phyloP scores from a whole-genome alignment of 352 stramenopile genomes.

The Globisporangium solare region DNA sequence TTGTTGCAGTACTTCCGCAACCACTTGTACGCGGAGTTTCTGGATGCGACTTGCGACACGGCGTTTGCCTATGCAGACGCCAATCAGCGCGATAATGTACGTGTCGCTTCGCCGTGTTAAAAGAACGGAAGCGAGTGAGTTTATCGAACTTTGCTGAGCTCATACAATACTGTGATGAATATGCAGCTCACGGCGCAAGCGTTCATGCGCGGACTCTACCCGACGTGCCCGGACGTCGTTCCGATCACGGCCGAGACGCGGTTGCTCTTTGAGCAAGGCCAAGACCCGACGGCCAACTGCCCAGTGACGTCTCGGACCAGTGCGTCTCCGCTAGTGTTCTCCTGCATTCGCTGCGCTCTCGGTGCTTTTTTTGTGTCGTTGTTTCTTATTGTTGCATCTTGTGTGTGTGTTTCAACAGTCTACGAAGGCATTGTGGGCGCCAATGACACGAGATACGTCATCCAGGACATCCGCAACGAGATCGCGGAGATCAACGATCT shows the following conservation, averaged over 20 bases:
- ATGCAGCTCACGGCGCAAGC: constrained; percentile 53
- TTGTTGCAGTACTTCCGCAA: constrained; percentile 56
- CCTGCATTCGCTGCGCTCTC: background rate
- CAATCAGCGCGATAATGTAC: constrained; percentile 73
- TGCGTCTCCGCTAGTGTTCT: constrained; percentile 13
- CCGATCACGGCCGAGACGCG: constrained; percentile 52
- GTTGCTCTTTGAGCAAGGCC: constrained; percentile 70
- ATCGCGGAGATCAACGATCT: constrained; percentile 57
- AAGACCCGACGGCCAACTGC: constrained; percentile 60
- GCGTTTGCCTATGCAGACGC: constrained; percentile 67
- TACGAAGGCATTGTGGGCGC: constrained; percentile 69
- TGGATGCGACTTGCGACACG: constrained; percentile 46
- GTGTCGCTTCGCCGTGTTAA: background rate
- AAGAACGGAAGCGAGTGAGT: too few relatives aligned
- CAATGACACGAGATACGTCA: constrained; percentile 48
- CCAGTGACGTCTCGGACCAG: constrained; percentile 58
- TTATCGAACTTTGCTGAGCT: background rate
- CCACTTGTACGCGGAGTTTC: constrained; percentile 59
- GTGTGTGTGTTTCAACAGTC: constrained; percentile 21
- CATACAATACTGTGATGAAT: constrained; percentile 5
- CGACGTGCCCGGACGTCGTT: constrained; percentile 43
- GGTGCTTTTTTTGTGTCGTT: background rate
- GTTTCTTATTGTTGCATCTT: too few relatives aligned
- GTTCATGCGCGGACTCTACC: constrained; percentile 54
- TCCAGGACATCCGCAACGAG: constrained; percentile 49